Conservation (phyloP, 2,329 filamentous ascomycete genomes). For the Fusarium anthophilum region DNA sequence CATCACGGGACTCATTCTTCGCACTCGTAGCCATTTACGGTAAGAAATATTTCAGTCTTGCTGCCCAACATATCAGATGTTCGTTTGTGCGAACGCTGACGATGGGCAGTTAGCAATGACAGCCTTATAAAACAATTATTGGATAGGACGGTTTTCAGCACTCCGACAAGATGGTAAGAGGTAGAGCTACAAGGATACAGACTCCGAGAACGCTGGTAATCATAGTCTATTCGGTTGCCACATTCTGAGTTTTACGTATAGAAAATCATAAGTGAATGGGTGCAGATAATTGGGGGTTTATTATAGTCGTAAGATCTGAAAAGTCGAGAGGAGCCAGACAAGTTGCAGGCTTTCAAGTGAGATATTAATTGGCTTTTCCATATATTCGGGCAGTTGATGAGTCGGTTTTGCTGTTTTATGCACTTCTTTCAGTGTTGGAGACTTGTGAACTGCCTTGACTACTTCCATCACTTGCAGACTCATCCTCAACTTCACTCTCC, state of each 20-base stretch:
- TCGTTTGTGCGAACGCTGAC: not conserved
- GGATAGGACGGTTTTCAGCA: not conserved
- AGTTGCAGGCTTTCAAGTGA: not conserved
- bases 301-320: not conserved
- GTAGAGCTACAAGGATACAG: not conserved
- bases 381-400: not conserved
- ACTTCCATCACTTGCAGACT: not conserved
- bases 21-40: slow-evolving; percentile 4
- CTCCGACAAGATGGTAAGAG: not conserved
- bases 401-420: not conserved
- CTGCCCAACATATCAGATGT: slow-evolving; percentile 4
- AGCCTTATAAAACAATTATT: not conserved
- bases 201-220: not conserved
- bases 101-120: not conserved
- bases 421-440: not conserved
- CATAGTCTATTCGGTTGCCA: not conserved
- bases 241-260: not conserved
- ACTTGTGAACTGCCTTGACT: not conserved
- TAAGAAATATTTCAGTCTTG: not conserved
- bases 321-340: not conserved
- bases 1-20: slow-evolving; percentile 25
- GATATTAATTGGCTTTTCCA: not conserved
- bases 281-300: not conserved
- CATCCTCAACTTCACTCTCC: slow-evolving; percentile 1
- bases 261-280: not conserved